A percentile compares a stretch with the other conserved stretches of the same genome.
Conservation (phyloP, 768 basidiomycete species). For the Naganishia randhawae region DNA sequence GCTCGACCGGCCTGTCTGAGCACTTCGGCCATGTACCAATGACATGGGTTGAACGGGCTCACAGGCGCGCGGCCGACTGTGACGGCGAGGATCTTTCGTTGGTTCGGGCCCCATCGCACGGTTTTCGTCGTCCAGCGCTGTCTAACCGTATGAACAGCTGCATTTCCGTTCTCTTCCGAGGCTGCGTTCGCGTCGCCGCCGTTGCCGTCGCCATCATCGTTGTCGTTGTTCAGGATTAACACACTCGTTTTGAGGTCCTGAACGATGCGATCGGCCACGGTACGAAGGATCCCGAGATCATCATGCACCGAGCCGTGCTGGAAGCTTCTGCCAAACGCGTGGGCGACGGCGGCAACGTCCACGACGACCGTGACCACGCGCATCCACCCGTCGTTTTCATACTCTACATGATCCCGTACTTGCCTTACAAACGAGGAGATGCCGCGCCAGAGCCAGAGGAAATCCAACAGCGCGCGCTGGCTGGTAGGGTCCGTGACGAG, state of each 20-base stretch:
- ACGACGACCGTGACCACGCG: conserved; percentile 93
- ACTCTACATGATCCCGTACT: conserved; percentile 79
- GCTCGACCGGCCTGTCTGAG: conserved; percentile 6
- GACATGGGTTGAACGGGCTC: conserved; percentile 26
- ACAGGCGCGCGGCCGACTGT: conserved; percentile 13
- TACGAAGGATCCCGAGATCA: conserved; percentile 1
- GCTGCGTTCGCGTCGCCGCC: neutral
- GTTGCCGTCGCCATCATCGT: no score
- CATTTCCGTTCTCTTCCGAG: neutral
- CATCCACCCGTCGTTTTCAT: conserved; percentile 95
- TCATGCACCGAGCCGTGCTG: conserved; percentile 59
- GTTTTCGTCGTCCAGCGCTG: neutral
- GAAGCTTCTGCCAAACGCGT: conserved; percentile 86
- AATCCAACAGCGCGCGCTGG: conserved; percentile 67
- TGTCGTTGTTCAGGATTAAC: no score
- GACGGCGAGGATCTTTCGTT: neutral
- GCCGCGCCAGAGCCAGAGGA: conserved; percentile 86
- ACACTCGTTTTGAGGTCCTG: neutral
- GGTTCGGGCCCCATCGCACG: neutral
- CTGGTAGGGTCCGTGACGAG: conserved; percentile 67
- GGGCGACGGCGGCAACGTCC: conserved; percentile 79
- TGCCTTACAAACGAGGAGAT: conserved; percentile 86
- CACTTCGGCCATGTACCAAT: conserved; percentile 26
- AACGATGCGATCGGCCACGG: conserved; percentile 1
- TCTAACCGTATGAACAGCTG: neutral